Conservation (phyloP, 2,329 filamentous ascomycete species). For the Hymenoscyphus scutula region DNA sequence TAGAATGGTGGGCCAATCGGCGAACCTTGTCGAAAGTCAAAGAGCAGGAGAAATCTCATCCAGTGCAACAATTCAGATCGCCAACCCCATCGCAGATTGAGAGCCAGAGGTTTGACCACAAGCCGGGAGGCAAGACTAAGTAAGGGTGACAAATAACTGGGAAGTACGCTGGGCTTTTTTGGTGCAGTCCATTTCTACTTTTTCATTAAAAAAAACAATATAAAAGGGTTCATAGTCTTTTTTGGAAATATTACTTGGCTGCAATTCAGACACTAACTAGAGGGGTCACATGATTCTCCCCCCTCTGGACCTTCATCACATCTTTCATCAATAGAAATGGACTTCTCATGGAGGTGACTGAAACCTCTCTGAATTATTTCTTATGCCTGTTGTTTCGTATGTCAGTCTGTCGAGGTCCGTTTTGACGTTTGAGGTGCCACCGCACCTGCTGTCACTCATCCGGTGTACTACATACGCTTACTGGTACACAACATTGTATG, state of each 20-base stretch:
- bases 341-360: neutral
- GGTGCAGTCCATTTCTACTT: neutral
- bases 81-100: neutral
- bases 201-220: neutral
- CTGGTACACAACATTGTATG: neutral
- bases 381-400: neutral
- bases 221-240: too few species aligned
- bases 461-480: neutral
- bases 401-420: neutral
- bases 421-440: neutral
- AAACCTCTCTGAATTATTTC: neutral
- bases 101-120: neutral
- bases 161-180: neutral
- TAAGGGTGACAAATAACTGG: neutral
- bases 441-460: neutral
- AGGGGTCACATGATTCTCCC: constrained; percentile 1
- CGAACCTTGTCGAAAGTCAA: neutral
- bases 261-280: too few species aligned
- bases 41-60: neutral
- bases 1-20: neutral
- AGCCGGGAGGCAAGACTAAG: neutral
- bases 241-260: too few species aligned
- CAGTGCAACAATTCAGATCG: neutral
- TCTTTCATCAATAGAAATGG: neutral
- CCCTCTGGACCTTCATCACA: neutral